Evolutionary conservation across 2,329 filamentous ascomycete genomes (phyloP).

Genomic region (Ceratocystis colombiana): DNA sequence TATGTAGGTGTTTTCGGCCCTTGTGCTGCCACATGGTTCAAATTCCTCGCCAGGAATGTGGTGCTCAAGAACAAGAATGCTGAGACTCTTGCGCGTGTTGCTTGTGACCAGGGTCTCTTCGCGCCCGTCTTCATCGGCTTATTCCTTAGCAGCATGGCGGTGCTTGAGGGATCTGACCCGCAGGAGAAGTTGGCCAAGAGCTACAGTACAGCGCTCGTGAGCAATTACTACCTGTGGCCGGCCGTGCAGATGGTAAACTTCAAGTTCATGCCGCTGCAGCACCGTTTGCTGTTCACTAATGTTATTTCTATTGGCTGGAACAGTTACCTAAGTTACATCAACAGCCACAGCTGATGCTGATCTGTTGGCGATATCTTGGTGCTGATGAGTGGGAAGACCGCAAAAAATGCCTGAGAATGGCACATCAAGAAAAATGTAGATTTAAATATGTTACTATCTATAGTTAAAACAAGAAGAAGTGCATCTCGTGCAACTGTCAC

Average conservation of each 20-base stretch:
- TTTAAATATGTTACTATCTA: background rate
- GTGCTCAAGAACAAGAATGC: constrained; percentile 52
- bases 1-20: constrained; percentile 68
- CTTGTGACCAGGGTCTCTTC: constrained; percentile 70
- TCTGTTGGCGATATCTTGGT: background rate
- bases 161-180: constrained; percentile 56
- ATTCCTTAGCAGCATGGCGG: constrained; percentile 77
- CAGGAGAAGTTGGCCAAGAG: constrained; percentile 60
- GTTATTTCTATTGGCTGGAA: constrained; percentile 61
- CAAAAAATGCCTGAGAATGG: background rate
- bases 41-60: constrained; percentile 62
- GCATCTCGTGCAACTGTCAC: background rate
- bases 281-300: constrained; percentile 79
- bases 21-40: constrained; percentile 77
- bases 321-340: constrained; percentile 53
- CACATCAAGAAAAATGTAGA: background rate
- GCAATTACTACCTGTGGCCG: constrained; percentile 87
- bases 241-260: constrained; percentile 79
- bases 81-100: constrained; percentile 68
- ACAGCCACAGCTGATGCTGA: constrained; percentile 36
- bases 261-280: constrained; percentile 70
- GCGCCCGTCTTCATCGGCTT: constrained; percentile 71
- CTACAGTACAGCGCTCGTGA: constrained; percentile 61
- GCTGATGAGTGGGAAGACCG: background rate
- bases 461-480: too few species aligned